Percentiles rank a stretch among this genome's conserved stretches.
phyloP scores from a whole-genome alignment of 208 protist genomes.

The Acanthamoeba healyi region DNA sequence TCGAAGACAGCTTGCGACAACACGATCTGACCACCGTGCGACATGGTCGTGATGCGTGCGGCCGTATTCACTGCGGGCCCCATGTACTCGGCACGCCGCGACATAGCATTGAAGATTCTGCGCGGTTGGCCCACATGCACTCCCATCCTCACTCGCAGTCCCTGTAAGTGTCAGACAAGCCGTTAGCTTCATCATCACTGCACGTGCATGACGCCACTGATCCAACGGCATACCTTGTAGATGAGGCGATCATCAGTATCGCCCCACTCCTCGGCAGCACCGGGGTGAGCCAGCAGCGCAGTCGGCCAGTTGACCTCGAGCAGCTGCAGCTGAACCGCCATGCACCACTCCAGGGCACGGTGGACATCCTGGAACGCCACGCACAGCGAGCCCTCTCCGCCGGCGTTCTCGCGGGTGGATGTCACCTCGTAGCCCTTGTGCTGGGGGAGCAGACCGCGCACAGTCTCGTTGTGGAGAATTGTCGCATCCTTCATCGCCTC shows the following conservation, averaged over 20 bases:
- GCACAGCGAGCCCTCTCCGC: background rate
- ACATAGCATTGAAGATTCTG: background rate
- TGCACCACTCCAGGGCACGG: background rate
- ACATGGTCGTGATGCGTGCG: background rate
- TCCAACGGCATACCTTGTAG: too few species aligned
- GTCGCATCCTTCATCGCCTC: slow-evolving; percentile 29
- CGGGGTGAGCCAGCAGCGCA: background rate
- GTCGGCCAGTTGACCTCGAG: slow-evolving; percentile 20
- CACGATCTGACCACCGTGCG: background rate
- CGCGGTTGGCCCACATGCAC: background rate
- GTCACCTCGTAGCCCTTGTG: slow-evolving; percentile 57
- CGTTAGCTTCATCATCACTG: background rate
- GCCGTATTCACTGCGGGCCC: background rate
- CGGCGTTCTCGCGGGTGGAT: background rate
- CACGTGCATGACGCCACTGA: too few species aligned
- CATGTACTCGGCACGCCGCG: background rate
- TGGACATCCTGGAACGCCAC: background rate
- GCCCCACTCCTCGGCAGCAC: background rate
- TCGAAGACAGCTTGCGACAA: background rate
- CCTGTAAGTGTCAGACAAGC: background rate
- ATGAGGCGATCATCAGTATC: background rate
- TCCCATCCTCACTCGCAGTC: background rate
- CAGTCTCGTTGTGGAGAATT: slow-evolving; percentile 31
- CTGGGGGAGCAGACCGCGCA: background rate
- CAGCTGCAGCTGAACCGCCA: background rate